Evolutionary conservation across 768 basidiomycete species (phyloP).

Genomic region (Roridomyces roridus): DNA sequence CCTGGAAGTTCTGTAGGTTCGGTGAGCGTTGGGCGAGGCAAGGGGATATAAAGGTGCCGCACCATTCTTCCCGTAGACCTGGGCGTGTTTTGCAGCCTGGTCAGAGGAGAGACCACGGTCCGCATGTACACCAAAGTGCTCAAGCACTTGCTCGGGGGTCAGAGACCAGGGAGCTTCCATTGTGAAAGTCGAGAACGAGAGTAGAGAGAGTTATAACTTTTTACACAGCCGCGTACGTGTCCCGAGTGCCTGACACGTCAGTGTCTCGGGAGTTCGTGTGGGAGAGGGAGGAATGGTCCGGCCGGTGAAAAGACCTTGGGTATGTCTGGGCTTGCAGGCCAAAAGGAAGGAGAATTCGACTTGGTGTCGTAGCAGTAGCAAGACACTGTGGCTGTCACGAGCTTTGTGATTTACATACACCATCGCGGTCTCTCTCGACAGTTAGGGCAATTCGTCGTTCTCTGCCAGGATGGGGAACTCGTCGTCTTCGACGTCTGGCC

Average conservation of each 20-base stretch:
- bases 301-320: not conserved
- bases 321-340: not conserved
- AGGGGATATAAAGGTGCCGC: constrained; percentile 24
- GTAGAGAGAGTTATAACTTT: constrained; percentile 15
- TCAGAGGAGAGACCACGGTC: constrained; percentile 66
- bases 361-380: not conserved
- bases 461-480: constrained; percentile 96
- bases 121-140: constrained; percentile 73
- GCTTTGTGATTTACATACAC: not conserved
- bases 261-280: not conserved
- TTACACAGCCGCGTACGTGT: constrained; percentile 18
- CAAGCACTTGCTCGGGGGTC: constrained; percentile 69
- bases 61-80: constrained; percentile 90
- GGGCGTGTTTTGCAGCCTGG: constrained; percentile 75
- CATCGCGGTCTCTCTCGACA: constrained; percentile 1
- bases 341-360: not conserved
- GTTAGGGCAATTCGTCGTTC: too few relatives aligned
- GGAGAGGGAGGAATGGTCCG: not conserved
- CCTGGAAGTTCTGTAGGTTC: constrained; percentile 78
- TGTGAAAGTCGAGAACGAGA: constrained; percentile 30
- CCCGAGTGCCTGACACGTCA: constrained; percentile 9
- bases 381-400: not conserved
- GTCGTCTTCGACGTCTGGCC: constrained; percentile 75
- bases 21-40: not conserved
- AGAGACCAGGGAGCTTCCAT: constrained; percentile 86